A percentile compares a stretch with the other conserved stretches of the same genome.
phyloP scores from a whole-genome alignment of 495 filamentous ascomycete genomes.

The Astrothelium subdiscretum region DNA sequence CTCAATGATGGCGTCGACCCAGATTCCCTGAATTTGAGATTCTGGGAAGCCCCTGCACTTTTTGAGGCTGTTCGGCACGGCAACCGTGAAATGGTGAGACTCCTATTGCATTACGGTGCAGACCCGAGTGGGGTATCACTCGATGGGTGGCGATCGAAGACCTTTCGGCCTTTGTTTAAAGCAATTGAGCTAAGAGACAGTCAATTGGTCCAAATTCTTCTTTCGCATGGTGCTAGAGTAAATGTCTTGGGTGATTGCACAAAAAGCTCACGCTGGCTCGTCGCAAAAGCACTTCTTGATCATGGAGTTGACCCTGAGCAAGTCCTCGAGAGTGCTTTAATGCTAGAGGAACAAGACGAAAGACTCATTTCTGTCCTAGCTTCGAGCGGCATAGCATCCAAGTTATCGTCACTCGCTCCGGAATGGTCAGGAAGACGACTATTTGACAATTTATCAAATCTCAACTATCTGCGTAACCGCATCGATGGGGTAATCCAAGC shows the following conservation, averaged over 20 bases:
- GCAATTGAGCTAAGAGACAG: background rate
- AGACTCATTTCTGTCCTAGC: background rate
- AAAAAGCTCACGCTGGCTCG: background rate
- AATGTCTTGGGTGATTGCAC: background rate
- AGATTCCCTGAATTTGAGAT: background rate
- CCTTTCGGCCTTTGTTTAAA: background rate
- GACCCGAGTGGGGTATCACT: background rate
- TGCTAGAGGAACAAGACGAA: background rate
- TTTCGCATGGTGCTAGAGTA: background rate
- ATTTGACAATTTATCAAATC: too few relatives aligned
- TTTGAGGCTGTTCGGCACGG: background rate
- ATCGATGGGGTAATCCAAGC: too few relatives aligned
- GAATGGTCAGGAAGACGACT: too few relatives aligned
- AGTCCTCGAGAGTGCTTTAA: background rate
- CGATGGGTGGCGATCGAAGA: background rate
- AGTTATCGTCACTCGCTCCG: too few relatives aligned
- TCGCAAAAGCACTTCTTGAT: background rate
- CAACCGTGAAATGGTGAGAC: background rate
- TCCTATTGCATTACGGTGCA: constrained; percentile 2
- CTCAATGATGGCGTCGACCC: background rate
- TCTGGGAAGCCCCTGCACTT: background rate
- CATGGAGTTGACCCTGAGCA: background rate
- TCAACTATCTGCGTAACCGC: too few relatives aligned
- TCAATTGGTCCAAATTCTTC: background rate
- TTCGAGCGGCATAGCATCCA: too few relatives aligned